These are phyloP conservation scores for Exophiala aquamarina DNA, from an alignment of 2,329 filamentous ascomycete genomes.

Conservation along the genomic window DNA sequence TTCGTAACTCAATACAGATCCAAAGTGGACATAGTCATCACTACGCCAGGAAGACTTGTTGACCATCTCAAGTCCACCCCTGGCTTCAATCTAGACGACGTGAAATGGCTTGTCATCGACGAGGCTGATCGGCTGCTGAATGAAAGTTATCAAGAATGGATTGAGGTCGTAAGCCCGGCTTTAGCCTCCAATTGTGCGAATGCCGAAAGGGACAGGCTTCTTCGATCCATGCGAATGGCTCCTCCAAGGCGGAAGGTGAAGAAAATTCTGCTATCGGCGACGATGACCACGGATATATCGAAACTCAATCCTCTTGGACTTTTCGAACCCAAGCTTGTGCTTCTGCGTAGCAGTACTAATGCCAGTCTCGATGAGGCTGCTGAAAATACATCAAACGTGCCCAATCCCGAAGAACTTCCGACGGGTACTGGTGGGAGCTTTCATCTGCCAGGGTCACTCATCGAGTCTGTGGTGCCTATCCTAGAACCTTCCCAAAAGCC, in stretches of 20 bases:
- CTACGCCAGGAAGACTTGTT: constrained; percentile 87
- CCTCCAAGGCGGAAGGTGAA: constrained; percentile 64
- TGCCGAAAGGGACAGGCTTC: constrained; percentile 80
- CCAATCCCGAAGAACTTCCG: constrained; percentile 28
- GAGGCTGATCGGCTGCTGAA: constrained; percentile 89
- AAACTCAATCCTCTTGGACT: constrained; percentile 75
- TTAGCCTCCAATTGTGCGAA: constrained; percentile 85
- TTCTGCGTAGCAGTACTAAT: constrained; percentile 19
- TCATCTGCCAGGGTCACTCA: constrained; percentile 62
- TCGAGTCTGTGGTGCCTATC: constrained; percentile 67
- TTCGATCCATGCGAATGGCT: constrained; percentile 70
- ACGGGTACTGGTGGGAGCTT: constrained; percentile 50
- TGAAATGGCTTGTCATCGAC: constrained; percentile 86
- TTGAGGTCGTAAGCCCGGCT: constrained; percentile 66
- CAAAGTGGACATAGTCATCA: constrained; percentile 86
- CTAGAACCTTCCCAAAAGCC: constrained; percentile 73
- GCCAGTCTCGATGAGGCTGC: constrained; percentile 1
- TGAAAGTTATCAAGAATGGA: constrained; percentile 92
- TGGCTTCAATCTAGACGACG: constrained; percentile 76
- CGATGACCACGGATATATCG: constrained; percentile 87
- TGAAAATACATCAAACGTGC: background rate
- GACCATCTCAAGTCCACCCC: constrained; percentile 92
- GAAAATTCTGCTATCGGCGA: constrained; percentile 89
- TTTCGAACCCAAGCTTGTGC: constrained; percentile 67
- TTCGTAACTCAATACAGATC: constrained; percentile 67